These are phyloP conservation scores for Avicennia marina DNA, from an alignment of 257 asterid genomes.

Conservation along the genomic window DNA sequence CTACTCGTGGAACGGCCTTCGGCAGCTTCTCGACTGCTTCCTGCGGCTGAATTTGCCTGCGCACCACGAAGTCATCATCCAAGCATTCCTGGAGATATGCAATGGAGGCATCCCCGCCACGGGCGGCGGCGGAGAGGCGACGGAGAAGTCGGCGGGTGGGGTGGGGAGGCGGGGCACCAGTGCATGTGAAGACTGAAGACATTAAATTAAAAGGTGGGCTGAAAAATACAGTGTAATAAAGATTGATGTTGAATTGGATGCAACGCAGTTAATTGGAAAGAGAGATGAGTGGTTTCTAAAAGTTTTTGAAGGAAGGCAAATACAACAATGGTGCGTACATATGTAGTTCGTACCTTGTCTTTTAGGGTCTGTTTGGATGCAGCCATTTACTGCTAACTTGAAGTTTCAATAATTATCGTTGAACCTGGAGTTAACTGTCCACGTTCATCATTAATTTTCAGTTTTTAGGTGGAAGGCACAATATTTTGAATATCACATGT, in stretches of 20 bases:
- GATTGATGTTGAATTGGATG: no score
- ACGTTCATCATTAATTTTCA: constrained; percentile 5
- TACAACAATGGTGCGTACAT: background rate
- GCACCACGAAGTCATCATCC: constrained; percentile 53
- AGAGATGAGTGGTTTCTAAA: background rate
- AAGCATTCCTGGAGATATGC: constrained; percentile 64
- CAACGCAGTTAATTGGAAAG: background rate
- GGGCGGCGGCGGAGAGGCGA: background rate
- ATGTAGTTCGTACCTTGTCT: background rate
- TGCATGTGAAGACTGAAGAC: constrained; percentile 45
- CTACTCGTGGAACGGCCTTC: constrained; percentile 40
- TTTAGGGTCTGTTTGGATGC: background rate
- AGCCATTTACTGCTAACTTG: background rate
- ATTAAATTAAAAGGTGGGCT: constrained; percentile 26
- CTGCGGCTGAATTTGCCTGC: constrained; percentile 49
- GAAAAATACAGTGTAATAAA: background rate
- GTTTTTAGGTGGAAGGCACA: no score
- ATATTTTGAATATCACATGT: no score
- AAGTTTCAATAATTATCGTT: background rate
- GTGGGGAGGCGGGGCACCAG: constrained; percentile 2
- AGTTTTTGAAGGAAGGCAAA: background rate
- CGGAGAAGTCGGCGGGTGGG: constrained; percentile 3
- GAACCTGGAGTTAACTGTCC: background rate
- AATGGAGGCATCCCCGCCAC: constrained; percentile 20
- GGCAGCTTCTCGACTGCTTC: constrained; percentile 63